Conservation (phyloP, 2,329 filamentous ascomycete genomes). For the Ambrosiella cleistominuta region DNA sequence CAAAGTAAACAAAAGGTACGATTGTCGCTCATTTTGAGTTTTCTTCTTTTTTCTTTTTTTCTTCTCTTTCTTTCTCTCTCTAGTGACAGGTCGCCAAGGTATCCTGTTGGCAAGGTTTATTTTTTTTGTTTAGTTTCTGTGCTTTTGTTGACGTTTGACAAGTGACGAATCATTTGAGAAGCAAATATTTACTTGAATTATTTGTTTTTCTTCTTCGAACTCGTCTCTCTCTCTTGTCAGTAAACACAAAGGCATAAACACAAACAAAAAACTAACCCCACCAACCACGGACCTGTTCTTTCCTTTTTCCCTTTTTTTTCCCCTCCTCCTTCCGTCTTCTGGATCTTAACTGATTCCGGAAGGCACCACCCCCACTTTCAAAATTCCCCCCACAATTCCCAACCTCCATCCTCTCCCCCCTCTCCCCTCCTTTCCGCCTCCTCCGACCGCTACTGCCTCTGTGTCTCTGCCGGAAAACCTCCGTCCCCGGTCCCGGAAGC, state of each 20-base stretch:
- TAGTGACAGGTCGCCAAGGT: no score
- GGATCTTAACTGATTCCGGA: slow-evolving; percentile 4
- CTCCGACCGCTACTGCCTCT: no score
- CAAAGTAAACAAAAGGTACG: no score
- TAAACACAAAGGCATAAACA: background rate
- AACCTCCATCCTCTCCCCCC: background rate
- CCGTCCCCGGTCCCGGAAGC: background rate
- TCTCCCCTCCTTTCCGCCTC: background rate
- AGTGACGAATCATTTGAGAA: no score
- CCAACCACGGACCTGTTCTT: background rate
- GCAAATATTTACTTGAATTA: background rate
- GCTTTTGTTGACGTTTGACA: no score
- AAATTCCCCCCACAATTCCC: background rate
- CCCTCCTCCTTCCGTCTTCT: background rate
- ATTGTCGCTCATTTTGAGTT: no score
- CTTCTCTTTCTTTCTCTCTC: no score
- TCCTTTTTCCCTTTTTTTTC: background rate
- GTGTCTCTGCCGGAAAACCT: background rate
- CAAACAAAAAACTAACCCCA: background rate
- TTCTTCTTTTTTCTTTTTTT: no score
- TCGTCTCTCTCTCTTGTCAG: background rate
- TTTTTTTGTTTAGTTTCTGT: no score
- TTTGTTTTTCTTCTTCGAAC: background rate
- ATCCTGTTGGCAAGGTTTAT: no score
- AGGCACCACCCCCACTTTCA: background rate